A percentile compares a stretch with the other conserved stretches of the same genome.
These are phyloP conservation scores for Starmera stellimalicola DNA, from an alignment of 1,139 yeast genomes.

Conservation along the genomic window DNA sequence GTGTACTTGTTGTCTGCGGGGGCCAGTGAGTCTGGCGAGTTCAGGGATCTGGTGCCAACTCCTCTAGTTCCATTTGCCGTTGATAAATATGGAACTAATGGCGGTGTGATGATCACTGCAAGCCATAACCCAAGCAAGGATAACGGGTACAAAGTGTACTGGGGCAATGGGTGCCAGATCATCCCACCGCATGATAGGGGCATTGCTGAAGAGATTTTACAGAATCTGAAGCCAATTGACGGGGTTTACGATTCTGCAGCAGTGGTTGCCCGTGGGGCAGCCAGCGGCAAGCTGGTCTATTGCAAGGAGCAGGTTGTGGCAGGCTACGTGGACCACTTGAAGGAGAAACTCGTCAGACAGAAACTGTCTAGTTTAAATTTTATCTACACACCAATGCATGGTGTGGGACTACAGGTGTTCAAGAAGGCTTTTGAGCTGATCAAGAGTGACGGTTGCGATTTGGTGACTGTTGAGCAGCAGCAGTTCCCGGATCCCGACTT, in stretches of 20 bases:
- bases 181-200: conserved; percentile 81
- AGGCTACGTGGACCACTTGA: conserved; percentile 29
- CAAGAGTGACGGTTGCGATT: conserved; percentile 25
- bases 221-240: conserved; percentile 47
- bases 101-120: conserved; percentile 95
- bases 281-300: conserved; percentile 10
- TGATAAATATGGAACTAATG: conserved; percentile 50
- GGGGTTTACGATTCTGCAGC: conserved; percentile 13
- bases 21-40: conserved; percentile 16
- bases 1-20: conserved; percentile 50
- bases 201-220: conserved; percentile 56
- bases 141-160: conserved; percentile 93
- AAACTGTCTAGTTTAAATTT: conserved; percentile 25
- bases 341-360: conserved; percentile 21
- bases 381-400: conserved; percentile 93
- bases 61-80: conserved; percentile 90
- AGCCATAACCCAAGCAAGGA: conserved; percentile 92
- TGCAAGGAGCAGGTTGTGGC: conserved; percentile 21
- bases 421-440: conserved; percentile 18
- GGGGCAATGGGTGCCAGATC: conserved; percentile 90
- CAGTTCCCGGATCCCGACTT: conserved; percentile 73
- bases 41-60: conserved; percentile 56
- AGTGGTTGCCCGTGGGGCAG: conserved; percentile 10
- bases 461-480: conserved; percentile 46
- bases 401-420: conserved; percentile 61